phyloP scores from a whole-genome alignment of 2,329 filamentous ascomycete species.

The Cladosporium velox region DNA sequence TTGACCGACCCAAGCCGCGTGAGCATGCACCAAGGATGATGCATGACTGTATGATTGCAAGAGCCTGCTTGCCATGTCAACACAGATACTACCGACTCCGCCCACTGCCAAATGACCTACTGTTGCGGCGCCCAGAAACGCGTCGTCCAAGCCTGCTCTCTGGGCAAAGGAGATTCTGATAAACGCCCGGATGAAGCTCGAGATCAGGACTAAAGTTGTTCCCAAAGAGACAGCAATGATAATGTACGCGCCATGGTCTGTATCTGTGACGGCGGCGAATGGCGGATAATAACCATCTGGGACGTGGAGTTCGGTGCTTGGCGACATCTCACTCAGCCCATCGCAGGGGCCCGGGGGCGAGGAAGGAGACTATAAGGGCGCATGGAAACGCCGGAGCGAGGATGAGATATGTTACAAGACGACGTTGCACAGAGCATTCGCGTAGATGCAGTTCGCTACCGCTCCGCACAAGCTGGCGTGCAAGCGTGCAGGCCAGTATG shows the following conservation, averaged over 20 bases:
- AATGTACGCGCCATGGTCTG: constrained; percentile 46
- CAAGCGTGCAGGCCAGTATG: not conserved
- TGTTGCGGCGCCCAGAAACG: constrained; percentile 22
- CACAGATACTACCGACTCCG: not conserved
- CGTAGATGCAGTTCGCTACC: not conserved
- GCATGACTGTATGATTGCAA: constrained; percentile 24
- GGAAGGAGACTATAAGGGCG: not conserved
- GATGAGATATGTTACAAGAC: not conserved
- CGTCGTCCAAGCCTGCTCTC: constrained; percentile 25
- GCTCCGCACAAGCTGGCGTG: constrained; percentile 1
- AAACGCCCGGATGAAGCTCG: constrained; percentile 23
- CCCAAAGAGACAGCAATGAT: constrained; percentile 28
- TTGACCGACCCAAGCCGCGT: constrained; percentile 24
- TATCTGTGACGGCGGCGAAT: constrained; percentile 24
- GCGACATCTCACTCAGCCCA: constrained; percentile 21
- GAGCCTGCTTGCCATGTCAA: constrained; percentile 5
- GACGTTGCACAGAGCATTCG: not conserved
- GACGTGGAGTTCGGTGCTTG: constrained; percentile 21
- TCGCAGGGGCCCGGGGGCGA: constrained; percentile 11
- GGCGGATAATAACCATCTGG: constrained; percentile 28
- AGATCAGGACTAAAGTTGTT: constrained; percentile 24
- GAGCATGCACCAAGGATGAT: constrained; percentile 24
- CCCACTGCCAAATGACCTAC: constrained; percentile 5
- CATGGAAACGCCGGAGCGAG: constrained; percentile 6
- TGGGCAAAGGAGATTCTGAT: constrained; percentile 22